phyloP scores from a whole-genome alignment of 2,329 filamentous ascomycete genomes.

The Colletotrichum musicola region DNA sequence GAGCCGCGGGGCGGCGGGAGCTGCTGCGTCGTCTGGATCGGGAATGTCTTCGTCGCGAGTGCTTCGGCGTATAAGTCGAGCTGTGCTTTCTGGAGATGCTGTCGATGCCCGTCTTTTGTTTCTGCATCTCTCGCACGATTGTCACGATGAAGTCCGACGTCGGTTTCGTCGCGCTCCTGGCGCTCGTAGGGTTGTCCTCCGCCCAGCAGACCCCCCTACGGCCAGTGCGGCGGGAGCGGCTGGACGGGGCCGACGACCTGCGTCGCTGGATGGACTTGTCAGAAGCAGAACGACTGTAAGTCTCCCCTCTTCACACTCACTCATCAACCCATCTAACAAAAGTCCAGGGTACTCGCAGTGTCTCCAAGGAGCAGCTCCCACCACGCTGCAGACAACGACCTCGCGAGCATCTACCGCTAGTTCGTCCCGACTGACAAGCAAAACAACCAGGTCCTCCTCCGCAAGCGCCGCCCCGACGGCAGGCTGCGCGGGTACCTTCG shows the following conservation, averaged over 20 bases:
- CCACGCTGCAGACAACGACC: conserved; percentile 21
- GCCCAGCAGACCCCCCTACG: conserved; percentile 23
- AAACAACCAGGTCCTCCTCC: conserved; percentile 13
- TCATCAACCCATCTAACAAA: background rate
- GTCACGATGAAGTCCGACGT: conserved; percentile 4
- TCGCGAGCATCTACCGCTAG: background rate
- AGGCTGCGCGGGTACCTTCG: conserved; percentile 57
- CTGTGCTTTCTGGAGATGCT: background rate
- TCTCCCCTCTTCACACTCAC: too few species aligned
- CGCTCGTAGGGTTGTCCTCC: background rate
- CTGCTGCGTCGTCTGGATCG: background rate
- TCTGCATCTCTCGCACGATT: background rate
- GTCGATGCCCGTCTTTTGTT: background rate
- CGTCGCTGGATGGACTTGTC: conserved; percentile 31
- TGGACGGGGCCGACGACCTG: conserved; percentile 36
- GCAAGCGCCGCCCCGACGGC: conserved; percentile 18
- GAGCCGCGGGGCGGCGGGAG: background rate
- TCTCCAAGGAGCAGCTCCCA: conserved; percentile 17
- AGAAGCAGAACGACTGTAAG: conserved; percentile 30
- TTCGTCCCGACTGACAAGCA: background rate
- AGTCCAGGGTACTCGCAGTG: conserved; percentile 34
- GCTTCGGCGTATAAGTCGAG: conserved; percentile 9
- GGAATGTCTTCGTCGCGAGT: background rate
- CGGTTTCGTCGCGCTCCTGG: conserved; percentile 9
- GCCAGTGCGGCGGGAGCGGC: conserved; percentile 33